Conservation (phyloP, 495 filamentous ascomycete genomes). For the Neurospora tetrasperma region DNA sequence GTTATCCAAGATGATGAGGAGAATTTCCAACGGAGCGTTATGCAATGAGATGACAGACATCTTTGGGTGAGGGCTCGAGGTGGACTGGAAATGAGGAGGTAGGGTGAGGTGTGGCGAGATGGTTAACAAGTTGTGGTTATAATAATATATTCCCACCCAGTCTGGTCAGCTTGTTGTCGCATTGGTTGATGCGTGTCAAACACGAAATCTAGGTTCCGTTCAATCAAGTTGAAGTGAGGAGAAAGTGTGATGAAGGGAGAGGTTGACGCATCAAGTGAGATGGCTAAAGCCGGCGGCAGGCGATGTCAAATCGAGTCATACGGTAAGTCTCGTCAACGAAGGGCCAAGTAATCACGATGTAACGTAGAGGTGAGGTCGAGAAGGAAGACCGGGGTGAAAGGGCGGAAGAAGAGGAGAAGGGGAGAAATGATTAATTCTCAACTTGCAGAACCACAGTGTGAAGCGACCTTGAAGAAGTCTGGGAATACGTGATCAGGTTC, state of each 20-base stretch:
- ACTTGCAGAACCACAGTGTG: not conserved
- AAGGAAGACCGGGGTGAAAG: not conserved
- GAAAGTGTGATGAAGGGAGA: not conserved
- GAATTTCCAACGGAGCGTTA: slow-evolving; percentile 6
- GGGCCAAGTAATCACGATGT: not conserved
- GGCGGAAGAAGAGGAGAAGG: not conserved
- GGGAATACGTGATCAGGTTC: not conserved
- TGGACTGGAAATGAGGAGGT: not conserved
- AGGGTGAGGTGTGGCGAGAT: not conserved
- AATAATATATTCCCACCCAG: not conserved
- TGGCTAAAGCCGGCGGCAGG: not conserved
- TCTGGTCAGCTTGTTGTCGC: not conserved
- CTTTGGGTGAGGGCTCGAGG: not conserved
- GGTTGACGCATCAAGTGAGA: not conserved
- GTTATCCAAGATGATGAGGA: not conserved
- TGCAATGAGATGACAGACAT: not conserved
- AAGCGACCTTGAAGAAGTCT: not conserved
- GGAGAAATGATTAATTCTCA: not conserved
- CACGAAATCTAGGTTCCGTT: not conserved
- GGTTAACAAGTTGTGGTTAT: not conserved
- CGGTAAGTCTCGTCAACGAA: not conserved
- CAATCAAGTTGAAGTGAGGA: not conserved
- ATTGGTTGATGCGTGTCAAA: not conserved
- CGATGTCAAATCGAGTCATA: not conserved
- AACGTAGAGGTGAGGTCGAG: not conserved